phyloP scores from a whole-genome alignment of 257 asterid species.

The Buddleja alternifolia region DNA sequence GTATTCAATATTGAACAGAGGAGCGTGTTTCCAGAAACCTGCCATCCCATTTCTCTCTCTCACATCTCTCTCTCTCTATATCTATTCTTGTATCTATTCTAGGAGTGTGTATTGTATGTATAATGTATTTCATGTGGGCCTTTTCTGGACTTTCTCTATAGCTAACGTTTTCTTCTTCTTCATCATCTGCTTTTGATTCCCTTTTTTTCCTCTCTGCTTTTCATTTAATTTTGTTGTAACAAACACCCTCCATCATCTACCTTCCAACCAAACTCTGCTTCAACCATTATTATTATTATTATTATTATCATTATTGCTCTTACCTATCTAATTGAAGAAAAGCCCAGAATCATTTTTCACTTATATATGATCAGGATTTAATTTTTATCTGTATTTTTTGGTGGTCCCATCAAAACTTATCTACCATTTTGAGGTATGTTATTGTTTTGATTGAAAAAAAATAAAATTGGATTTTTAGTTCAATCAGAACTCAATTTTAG shows the following conservation, averaged over 20 bases:
- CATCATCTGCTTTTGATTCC: neutral
- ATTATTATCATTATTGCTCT: constrained; percentile 36
- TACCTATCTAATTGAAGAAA: constrained; percentile 32
- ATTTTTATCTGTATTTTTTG: constrained; percentile 11
- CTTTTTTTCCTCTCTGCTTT: constrained; percentile 29
- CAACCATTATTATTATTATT: neutral
- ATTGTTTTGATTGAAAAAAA: neutral
- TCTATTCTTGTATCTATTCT: constrained; percentile 22
- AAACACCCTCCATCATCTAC: constrained; percentile 47
- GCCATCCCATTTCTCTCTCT: constrained; percentile 12
- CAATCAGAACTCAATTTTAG: neutral
- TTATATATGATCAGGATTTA: constrained; percentile 29
- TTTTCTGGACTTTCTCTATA: constrained; percentile 27
- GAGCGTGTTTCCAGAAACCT: constrained; percentile 59
- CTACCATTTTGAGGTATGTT: constrained; percentile 38
- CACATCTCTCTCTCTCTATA: constrained; percentile 31
- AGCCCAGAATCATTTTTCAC: constrained; percentile 6
- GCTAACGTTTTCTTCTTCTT: constrained; percentile 38
- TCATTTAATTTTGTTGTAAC: constrained; percentile 53
- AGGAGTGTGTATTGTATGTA: constrained; percentile 39
- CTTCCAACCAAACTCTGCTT: constrained; percentile 52
- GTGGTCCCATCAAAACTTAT: constrained; percentile 30
- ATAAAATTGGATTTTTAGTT: neutral
- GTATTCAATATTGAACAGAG: constrained; percentile 47
- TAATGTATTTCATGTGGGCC: constrained; percentile 52